Percentiles rank a stretch among this genome's conserved stretches.
Conservation (phyloP, 73 alveolate species). For the Effrenium voratum region DNA sequence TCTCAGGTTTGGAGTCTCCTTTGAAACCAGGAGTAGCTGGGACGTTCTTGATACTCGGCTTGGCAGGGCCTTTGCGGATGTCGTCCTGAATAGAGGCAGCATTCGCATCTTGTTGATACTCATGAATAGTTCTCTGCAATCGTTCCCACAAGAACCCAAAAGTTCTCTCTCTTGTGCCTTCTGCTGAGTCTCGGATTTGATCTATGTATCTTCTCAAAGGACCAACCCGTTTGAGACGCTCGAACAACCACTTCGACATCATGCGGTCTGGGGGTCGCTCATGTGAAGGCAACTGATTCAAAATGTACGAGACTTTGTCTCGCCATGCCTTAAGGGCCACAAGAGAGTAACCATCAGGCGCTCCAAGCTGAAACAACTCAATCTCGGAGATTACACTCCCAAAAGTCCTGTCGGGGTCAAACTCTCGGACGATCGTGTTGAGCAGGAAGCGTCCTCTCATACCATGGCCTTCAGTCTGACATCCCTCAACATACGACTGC, state of each 20-base stretch:
- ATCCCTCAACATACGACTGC: not conserved
- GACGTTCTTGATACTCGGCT: not conserved
- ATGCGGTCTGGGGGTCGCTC: not conserved
- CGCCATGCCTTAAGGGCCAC: not conserved
- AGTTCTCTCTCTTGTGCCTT: not conserved
- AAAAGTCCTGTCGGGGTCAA: not conserved
- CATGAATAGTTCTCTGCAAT: not conserved
- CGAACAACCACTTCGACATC: constrained; percentile 39
- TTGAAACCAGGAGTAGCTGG: not conserved
- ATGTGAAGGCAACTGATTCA: not conserved
- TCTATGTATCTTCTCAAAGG: not conserved
- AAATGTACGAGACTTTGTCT: constrained; percentile 11
- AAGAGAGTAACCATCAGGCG: not conserved
- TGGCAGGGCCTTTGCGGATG: not conserved
- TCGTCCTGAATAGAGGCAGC: constrained; percentile 7
- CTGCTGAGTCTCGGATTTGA: constrained; percentile 1
- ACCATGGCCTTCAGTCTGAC: not conserved
- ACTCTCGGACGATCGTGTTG: not conserved
- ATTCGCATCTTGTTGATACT: constrained; percentile 7
- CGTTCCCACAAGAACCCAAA: constrained; percentile 9
- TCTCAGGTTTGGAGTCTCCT: not conserved
- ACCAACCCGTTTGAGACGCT: not conserved
- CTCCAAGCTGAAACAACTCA: constrained; percentile 11
- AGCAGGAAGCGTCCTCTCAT: constrained; percentile 24
- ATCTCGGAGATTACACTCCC: constrained; percentile 2